phyloP scores from a whole-genome alignment of 228 moss, liverwort and hornwort genomes.

The Sphagnum magellanicum region DNA sequence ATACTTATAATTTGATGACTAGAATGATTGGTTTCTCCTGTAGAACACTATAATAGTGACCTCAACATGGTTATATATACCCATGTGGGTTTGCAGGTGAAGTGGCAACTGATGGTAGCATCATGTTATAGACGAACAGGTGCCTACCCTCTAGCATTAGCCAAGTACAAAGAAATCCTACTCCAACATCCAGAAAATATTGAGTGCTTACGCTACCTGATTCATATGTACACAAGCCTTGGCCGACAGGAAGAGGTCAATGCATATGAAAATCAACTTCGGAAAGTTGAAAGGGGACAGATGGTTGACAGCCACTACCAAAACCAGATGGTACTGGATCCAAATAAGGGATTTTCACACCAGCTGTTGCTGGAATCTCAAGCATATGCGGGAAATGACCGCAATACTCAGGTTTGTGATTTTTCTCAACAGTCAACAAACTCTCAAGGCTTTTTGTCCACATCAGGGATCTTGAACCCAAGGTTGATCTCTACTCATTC shows the following conservation, averaged over 20 bases:
- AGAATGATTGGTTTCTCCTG: neutral
- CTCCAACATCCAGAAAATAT: constrained; percentile 66
- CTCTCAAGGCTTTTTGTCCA: constrained; percentile 19
- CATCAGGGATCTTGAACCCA: constrained; percentile 20
- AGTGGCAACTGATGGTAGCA: constrained; percentile 96
- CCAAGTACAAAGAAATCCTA: constrained; percentile 72
- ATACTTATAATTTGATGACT: too few species aligned
- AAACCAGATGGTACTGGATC: constrained; percentile 25
- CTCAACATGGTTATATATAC: too few species aligned
- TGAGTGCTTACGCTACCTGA: constrained; percentile 72
- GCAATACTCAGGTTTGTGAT: constrained; percentile 12
- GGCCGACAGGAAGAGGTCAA: constrained; percentile 70
- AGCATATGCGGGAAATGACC: constrained; percentile 15
- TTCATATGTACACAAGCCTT: constrained; percentile 89
- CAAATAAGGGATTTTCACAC: constrained; percentile 18
- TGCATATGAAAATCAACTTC: constrained; percentile 50
- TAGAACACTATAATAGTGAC: neutral
- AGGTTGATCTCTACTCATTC: constrained; percentile 27
- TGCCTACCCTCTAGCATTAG: constrained; percentile 62
- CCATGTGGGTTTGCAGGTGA: constrained; percentile 41
- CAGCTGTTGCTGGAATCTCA: constrained; percentile 35
- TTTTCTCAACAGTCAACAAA: constrained; percentile 26
- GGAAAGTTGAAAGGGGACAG: constrained; percentile 37
- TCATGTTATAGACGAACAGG: constrained; percentile 84
- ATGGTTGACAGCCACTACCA: constrained; percentile 20